Percentiles rank a stretch among this genome's conserved stretches.
Evolutionary conservation across 495 filamentous ascomycete genomes (phyloP).

Genomic region (Copromyces sp.): DNA sequence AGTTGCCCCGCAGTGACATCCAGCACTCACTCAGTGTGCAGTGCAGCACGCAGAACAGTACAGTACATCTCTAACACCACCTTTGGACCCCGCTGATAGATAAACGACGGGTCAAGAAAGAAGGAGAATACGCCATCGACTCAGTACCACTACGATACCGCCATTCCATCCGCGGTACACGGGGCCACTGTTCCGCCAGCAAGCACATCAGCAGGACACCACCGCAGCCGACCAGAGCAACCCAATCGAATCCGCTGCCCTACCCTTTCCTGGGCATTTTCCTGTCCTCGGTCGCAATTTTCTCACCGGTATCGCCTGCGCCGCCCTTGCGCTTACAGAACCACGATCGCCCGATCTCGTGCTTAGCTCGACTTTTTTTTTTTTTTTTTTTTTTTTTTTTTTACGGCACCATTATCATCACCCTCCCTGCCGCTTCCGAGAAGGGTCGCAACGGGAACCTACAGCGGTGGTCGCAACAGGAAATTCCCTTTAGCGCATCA

Average conservation of each 20-base stretch:
- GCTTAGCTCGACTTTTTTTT: neutral
- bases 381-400: neutral
- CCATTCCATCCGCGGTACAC: slow-evolving; percentile 12
- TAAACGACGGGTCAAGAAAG: slow-evolving; percentile 13
- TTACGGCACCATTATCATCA: neutral
- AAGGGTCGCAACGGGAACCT: neutral
- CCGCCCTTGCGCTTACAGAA: neutral
- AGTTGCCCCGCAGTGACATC: slow-evolving; percentile 15
- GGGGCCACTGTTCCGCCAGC: slow-evolving; percentile 14
- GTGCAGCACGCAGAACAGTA: neutral
- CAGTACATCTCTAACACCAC: slow-evolving; percentile 2
- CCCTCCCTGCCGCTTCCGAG: neutral
- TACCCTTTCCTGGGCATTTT: neutral
- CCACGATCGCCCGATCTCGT: neutral
- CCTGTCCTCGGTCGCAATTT: neutral
- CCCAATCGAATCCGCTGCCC: neutral
- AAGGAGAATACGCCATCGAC: slow-evolving; percentile 18
- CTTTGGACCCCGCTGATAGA: slow-evolving; percentile 25
- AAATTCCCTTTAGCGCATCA: neutral
- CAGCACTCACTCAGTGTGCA: neutral
- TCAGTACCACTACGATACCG: slow-evolving; percentile 5
- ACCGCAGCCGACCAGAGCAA: neutral
- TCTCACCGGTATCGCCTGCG: neutral
- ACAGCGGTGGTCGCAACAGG: neutral
- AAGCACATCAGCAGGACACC: neutral